Evolutionary conservation across 2,329 filamentous ascomycete species (phyloP).

Genomic region (Tolypocladium ovalisporum): DNA sequence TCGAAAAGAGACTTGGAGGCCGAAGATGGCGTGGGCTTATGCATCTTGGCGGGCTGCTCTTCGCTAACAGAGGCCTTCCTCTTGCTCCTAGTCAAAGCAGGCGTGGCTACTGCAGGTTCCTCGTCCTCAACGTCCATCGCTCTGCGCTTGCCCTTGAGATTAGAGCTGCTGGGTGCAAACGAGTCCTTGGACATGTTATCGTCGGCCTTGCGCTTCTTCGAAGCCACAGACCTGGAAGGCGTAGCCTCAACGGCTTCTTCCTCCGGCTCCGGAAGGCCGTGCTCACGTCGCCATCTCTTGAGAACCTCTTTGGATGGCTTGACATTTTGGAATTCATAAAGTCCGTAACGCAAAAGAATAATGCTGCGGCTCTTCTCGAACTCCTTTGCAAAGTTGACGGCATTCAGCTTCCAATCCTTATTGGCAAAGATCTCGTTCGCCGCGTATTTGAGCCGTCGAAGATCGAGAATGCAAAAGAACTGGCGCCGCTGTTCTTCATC

Average conservation of each 20-base stretch:
- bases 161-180: constrained; percentile 20
- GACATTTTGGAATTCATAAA: constrained; percentile 53
- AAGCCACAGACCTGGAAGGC: constrained; percentile 14
- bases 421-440: constrained; percentile 49
- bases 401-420: constrained; percentile 53
- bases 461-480: constrained; percentile 52
- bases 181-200: constrained; percentile 33
- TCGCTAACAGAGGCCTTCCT: constrained; percentile 36
- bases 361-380: constrained; percentile 53
- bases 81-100: constrained; percentile 34
- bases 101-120: constrained; percentile 16
- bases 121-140: constrained; percentile 26
- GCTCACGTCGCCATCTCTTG: constrained; percentile 46
- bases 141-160: constrained; percentile 39
- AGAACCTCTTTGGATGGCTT: constrained; percentile 47
- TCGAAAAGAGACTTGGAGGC: constrained; percentile 44
- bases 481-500: constrained; percentile 49
- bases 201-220: constrained; percentile 47
- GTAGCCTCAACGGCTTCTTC: constrained; percentile 27
- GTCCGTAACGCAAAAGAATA: constrained; percentile 49
- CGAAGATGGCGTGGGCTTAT: constrained; percentile 39
- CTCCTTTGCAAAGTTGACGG: constrained; percentile 52
- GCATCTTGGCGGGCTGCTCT: constrained; percentile 38
- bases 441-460: constrained; percentile 50
- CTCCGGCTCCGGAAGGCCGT: constrained; percentile 40